A percentile compares a stretch with the other conserved stretches of the same genome.
These are phyloP conservation scores for Penicillium coffeae DNA, from an alignment of 495 filamentous ascomycete genomes.

Conservation along the genomic window DNA sequence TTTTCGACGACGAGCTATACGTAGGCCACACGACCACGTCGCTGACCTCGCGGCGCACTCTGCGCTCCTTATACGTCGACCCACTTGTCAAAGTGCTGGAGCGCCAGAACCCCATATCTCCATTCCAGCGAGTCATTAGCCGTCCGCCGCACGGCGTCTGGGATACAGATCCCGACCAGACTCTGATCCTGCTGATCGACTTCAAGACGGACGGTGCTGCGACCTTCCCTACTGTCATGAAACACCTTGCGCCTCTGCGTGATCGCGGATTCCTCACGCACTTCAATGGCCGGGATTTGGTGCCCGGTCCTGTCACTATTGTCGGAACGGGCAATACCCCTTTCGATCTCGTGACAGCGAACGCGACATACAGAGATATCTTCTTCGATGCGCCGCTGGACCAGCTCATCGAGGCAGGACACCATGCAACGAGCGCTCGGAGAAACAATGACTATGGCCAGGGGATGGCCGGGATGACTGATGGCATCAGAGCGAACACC, in stretches of 20 bases:
- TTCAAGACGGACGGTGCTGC: conserved; percentile 56
- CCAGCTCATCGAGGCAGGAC: conserved; percentile 23
- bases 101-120: conserved; percentile 41
- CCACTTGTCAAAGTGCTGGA: conserved; percentile 52
- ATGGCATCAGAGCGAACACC: conserved; percentile 33
- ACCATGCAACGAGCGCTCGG: neutral
- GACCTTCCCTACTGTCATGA: conserved; percentile 51
- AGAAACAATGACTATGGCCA: conserved; percentile 22
- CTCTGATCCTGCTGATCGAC: conserved; percentile 67
- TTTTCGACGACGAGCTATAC: conserved; percentile 63
- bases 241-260: conserved; percentile 63
- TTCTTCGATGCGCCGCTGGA: conserved; percentile 63
- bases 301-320: conserved; percentile 63
- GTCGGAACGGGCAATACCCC: conserved; percentile 78
- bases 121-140: conserved; percentile 24
- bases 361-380: conserved; percentile 48
- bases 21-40: conserved; percentile 51
- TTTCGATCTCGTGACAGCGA: conserved; percentile 55
- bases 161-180: conserved; percentile 53
- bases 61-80: conserved; percentile 53
- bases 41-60: conserved; percentile 46
- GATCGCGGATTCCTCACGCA: conserved; percentile 60
- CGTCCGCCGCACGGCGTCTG: conserved; percentile 36
- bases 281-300: conserved; percentile 46
- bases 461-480: conserved; percentile 35